Percentiles rank a stretch among this genome's conserved stretches.
phyloP scores from a whole-genome alignment of 2,329 filamentous ascomycete genomes.

The Exophiala viscosa region DNA sequence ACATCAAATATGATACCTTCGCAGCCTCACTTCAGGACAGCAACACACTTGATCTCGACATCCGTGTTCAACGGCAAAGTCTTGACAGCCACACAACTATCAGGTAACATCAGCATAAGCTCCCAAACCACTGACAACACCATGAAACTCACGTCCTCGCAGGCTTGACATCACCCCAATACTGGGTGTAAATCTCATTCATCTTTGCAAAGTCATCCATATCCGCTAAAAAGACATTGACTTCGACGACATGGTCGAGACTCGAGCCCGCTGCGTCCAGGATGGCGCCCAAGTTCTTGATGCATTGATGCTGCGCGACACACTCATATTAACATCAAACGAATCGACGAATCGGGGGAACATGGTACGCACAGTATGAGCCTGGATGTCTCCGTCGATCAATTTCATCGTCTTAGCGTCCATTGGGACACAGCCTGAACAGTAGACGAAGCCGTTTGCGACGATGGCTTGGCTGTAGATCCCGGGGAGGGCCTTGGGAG shows the following conservation, averaged over 20 bases:
- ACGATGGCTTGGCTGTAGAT: constrained; percentile 61
- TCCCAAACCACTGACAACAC: neutral
- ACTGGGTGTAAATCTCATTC: constrained; percentile 75
- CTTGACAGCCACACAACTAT: constrained; percentile 49
- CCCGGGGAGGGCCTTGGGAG: constrained; percentile 49
- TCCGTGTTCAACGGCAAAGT: constrained; percentile 50
- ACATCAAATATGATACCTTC: neutral
- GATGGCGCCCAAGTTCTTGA: constrained; percentile 57
- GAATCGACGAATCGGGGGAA: neutral
- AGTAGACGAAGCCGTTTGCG: constrained; percentile 66
- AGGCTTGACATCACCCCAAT: constrained; percentile 63
- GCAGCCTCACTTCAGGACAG: constrained; percentile 19
- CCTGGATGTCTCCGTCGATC: constrained; percentile 56
- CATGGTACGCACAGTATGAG: constrained; percentile 45
- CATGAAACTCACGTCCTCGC: constrained; percentile 15
- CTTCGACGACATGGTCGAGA: constrained; percentile 61
- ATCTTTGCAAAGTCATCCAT: constrained; percentile 69
- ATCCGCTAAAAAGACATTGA: constrained; percentile 62
- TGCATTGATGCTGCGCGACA: constrained; percentile 45
- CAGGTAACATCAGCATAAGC: constrained; percentile 1
- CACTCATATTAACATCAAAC: neutral
- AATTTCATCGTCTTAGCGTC: constrained; percentile 54
- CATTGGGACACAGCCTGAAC: constrained; percentile 60
- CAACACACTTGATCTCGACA: constrained; percentile 54
- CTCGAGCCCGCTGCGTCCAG: constrained; percentile 59